These are phyloP conservation scores for Hyphodiscus hymeniophilus DNA, from an alignment of 495 filamentous ascomycete genomes.

Conservation along the genomic window DNA sequence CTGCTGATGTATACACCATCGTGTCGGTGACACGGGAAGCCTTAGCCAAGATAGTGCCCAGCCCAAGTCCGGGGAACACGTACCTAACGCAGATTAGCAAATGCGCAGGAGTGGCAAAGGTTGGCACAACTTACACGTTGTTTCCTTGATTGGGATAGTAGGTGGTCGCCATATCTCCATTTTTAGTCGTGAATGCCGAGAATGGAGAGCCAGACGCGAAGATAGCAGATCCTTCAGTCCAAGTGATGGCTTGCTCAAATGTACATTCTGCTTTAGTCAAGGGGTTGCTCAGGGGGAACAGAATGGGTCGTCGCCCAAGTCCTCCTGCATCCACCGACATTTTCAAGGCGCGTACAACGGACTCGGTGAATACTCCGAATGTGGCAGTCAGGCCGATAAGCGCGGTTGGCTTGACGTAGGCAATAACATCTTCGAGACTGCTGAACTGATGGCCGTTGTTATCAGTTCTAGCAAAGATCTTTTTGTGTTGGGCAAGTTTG, in stretches of 20 bases:
- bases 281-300: slow-evolving; percentile 93
- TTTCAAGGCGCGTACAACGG: slow-evolving; percentile 75
- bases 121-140: slow-evolving; percentile 42
- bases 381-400: slow-evolving; percentile 93
- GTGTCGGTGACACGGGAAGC: slow-evolving; percentile 80
- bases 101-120: neutral
- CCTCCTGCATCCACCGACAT: slow-evolving; percentile 54
- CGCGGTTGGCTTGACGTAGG: slow-evolving; percentile 88
- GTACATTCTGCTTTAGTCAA: slow-evolving; percentile 95
- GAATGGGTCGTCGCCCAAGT: slow-evolving; percentile 72
- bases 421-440: slow-evolving; percentile 84
- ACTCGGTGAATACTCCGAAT: slow-evolving; percentile 86
- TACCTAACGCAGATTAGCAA: slow-evolving; percentile 43
- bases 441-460: slow-evolving; percentile 88
- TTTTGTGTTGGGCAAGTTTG: slow-evolving; percentile 91
- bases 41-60: slow-evolving; percentile 90
- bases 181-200: slow-evolving; percentile 56
- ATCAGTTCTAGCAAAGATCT: slow-evolving; percentile 90
- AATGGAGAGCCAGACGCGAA: slow-evolving; percentile 97
- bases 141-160: slow-evolving; percentile 86
- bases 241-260: slow-evolving; percentile 77
- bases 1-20: slow-evolving; percentile 92
- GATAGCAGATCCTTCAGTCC: slow-evolving; percentile 83
- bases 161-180: slow-evolving; percentile 55
- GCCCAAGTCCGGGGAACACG: slow-evolving; percentile 94